These are phyloP conservation scores for Polyporus tsugae DNA, from an alignment of 1,284 basidiomycete species.

Conservation along the genomic window DNA sequence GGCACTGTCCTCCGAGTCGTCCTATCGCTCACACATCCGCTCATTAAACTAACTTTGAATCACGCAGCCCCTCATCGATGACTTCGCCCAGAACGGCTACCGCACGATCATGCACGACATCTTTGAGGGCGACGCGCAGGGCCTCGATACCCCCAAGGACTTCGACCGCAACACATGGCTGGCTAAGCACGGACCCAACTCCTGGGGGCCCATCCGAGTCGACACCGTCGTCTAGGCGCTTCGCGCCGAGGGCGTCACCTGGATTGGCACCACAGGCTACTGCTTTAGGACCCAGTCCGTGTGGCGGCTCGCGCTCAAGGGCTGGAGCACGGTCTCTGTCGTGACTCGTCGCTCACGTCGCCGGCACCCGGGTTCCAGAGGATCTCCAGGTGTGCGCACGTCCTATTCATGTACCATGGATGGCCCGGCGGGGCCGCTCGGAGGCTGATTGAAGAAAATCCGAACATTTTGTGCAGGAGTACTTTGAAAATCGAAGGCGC, in stretches of 20 bases:
- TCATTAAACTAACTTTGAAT: neutral
- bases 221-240: slow-evolving; percentile 66
- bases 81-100: slow-evolving; percentile 78
- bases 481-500: slow-evolving; percentile 54
- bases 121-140: slow-evolving; percentile 62
- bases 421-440: neutral
- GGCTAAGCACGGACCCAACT: slow-evolving; percentile 51
- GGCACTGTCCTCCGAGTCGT: neutral
- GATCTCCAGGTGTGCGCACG: slow-evolving; percentile 48
- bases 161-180: slow-evolving; percentile 60
- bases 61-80: slow-evolving; percentile 68
- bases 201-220: slow-evolving; percentile 39
- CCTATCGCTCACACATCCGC: neutral
- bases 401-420: neutral
- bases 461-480: slow-evolving; percentile 38
- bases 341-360: slow-evolving; percentile 78
- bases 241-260: slow-evolving; percentile 63
- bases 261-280: slow-evolving; percentile 71
- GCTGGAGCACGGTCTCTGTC: slow-evolving; percentile 59
- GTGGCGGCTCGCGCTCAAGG: slow-evolving; percentile 71
- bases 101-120: slow-evolving; percentile 67
- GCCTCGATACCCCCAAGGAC: slow-evolving; percentile 45
- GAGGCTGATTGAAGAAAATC: neutral
- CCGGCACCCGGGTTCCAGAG: slow-evolving; percentile 65
- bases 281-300: slow-evolving; percentile 70